Base-by-base conservation (phyloP, 805 yeast genomes). In the Nakazawaea holstii region DNA sequence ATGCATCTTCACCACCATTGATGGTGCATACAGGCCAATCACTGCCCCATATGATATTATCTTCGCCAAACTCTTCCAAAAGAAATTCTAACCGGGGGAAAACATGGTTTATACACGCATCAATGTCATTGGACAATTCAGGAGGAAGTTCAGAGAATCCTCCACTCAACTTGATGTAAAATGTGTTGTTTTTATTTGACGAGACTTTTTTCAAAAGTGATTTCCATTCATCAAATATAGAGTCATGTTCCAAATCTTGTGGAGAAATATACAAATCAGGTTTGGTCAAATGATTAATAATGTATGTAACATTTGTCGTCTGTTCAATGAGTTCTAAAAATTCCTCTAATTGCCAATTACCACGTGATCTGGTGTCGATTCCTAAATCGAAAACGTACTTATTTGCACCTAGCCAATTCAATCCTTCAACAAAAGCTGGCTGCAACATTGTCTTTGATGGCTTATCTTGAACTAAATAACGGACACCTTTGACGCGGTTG, bases 21-120 rank as follows among this genome's bases (percentile, higher is more conserved):
- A 62, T 26, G 45, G 61, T 60, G 42, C 70, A 66, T 6, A 72
- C 72, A 2, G 77, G 77, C 75, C 75, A 72, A 51, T 72, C 73
- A 49, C 73, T 68, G 3, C 73, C 76, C 67, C 68, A 72, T 10
- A 72, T 59, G 9, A 68, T 52, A 8, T 59, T 52, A 4, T 61
- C 57, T 4, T 49, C 51, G 35, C 71, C 73, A 59, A 59, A 67
- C n/a, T 35, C 13, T 1, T 61, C 61, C 20, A 56, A 51, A 36
- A 62, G 58, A 3, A 59, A 57, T 31, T 59, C 41, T 28, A 67
- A 53, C 67, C 70, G 69, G 3, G 73, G 74, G 28, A 46, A 54
- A 1, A 66, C 45, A 6, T 44, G 40, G 9, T 51, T 52, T 4
- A 53, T 56, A 17, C 59, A 41, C 6, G 45, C 40, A 8, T 56